phyloP scores from a whole-genome alignment of 1,284 basidiomycete genomes.

The Stereum hirsutum region DNA sequence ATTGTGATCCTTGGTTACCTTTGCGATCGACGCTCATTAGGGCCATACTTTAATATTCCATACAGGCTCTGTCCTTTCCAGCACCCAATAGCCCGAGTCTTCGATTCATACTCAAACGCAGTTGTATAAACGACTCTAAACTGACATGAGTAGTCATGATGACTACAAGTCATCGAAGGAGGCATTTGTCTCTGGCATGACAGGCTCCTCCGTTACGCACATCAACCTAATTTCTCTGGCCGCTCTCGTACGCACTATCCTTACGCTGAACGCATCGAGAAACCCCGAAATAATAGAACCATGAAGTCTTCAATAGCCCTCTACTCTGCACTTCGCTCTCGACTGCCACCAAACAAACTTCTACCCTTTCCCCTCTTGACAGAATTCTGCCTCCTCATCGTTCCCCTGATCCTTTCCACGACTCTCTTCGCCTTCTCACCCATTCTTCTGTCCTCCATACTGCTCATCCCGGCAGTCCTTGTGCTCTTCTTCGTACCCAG shows the following conservation, averaged over 20 bases:
- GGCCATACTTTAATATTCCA: no score
- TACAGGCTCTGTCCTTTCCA: no score
- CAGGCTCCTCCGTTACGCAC: conserved; percentile 68
- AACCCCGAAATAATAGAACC: conserved; percentile 10
- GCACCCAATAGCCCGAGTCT: no score
- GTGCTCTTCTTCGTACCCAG: conserved; percentile 33
- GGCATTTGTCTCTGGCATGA: conserved; percentile 76
- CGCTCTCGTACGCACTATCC: conserved; percentile 50
- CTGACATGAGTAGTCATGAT: background rate
- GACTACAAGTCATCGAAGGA: conserved; percentile 81
- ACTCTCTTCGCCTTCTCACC: conserved; percentile 66
- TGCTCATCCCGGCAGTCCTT: conserved; percentile 36
- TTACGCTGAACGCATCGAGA: background rate
- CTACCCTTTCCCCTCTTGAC: conserved; percentile 35
- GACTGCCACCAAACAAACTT: conserved; percentile 27
- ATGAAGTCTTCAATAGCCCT: conserved; percentile 62
- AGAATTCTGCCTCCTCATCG: conserved; percentile 60
- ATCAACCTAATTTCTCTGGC: conserved; percentile 70
- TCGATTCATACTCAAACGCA: no score
- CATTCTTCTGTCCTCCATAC: conserved; percentile 35
- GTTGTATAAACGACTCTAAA: no score
- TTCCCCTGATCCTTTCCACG: conserved; percentile 75
- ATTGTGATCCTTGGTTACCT: no score
- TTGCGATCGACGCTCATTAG: no score
- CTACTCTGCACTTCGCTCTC: conserved; percentile 48